phyloP scores from a whole-genome alignment of 2,329 filamentous ascomycete species.

The Dryadomyces sulphureus region DNA sequence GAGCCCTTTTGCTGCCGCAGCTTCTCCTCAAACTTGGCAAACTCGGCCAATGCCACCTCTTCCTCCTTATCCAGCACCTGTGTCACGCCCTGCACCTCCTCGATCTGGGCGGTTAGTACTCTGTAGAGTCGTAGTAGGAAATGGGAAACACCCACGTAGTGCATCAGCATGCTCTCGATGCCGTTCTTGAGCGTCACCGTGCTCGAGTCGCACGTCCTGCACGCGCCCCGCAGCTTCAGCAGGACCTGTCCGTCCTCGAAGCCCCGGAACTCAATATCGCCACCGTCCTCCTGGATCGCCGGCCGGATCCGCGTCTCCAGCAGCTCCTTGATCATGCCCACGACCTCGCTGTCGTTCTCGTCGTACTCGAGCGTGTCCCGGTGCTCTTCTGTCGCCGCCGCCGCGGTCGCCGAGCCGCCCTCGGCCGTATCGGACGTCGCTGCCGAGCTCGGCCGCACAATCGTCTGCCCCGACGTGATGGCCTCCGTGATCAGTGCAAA shows the following conservation, averaged over 20 bases:
- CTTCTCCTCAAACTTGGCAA: slow-evolving; percentile 90
- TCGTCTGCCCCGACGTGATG: slow-evolving; percentile 65
- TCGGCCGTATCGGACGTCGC: slow-evolving; percentile 9
- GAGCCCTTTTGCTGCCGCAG: slow-evolving; percentile 38
- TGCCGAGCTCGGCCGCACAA: slow-evolving; percentile 50
- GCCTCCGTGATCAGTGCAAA: slow-evolving; percentile 92
- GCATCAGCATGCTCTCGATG: slow-evolving; percentile 97
- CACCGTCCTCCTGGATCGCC: slow-evolving; percentile 93
- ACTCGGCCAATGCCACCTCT: slow-evolving; percentile 72
- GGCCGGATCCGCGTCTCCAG: slow-evolving; percentile 89
- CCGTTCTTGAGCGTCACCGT: slow-evolving; percentile 95
- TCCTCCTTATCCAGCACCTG: slow-evolving; percentile 89
- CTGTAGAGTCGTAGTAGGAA: not conserved
- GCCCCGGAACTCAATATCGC: slow-evolving; percentile 89
- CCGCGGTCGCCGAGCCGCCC: slow-evolving; percentile 22
- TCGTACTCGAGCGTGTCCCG: slow-evolving; percentile 68
- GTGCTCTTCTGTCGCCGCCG: slow-evolving; percentile 28
- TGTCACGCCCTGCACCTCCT: slow-evolving; percentile 85
- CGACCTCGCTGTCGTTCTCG: slow-evolving; percentile 83
- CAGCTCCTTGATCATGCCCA: slow-evolving; percentile 97
- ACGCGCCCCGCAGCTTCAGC: slow-evolving; percentile 81
- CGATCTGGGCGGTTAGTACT: slow-evolving; percentile 46
- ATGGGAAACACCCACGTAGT: slow-evolving; percentile 51
- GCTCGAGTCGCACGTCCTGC: slow-evolving; percentile 89
- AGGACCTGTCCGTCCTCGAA: slow-evolving; percentile 77